A percentile compares a stretch with the other conserved stretches of the same genome.
phyloP scores from a whole-genome alignment of 1,284 basidiomycete genomes.

The Austroboletus niveus region DNA sequence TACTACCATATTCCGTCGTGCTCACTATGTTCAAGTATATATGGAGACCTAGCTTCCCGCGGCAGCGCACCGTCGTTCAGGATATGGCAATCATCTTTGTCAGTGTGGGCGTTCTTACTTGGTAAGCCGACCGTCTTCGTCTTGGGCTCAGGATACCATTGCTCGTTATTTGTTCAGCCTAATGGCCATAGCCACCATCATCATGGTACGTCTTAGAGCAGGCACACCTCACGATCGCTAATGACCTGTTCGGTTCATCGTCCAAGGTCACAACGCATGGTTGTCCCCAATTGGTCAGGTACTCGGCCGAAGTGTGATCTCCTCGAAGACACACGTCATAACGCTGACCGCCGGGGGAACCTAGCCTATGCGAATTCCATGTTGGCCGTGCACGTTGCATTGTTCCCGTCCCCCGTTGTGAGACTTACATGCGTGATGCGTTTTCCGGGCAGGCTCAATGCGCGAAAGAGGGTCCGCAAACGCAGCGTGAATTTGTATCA shows the following conservation, averaged over 20 bases:
- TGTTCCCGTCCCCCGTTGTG: not conserved
- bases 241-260: not conserved
- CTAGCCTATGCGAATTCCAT: conserved; percentile 15
- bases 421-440: not conserved
- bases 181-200: not conserved
- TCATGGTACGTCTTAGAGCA: conserved; percentile 7
- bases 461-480: conserved; percentile 4
- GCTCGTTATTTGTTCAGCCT: not conserved
- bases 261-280: not conserved
- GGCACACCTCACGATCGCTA: not conserved
- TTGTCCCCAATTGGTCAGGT: not conserved
- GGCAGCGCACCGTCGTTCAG: conserved; percentile 8
- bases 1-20: not conserved
- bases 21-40: conserved; percentile 9
- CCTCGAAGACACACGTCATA: not conserved
- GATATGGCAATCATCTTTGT: conserved; percentile 15
- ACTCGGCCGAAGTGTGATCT: not conserved
- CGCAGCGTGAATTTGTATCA: not conserved
- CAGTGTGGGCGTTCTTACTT: conserved; percentile 13
- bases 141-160: not conserved
- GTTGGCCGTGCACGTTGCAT: conserved; percentile 10
- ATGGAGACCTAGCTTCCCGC: conserved; percentile 14
- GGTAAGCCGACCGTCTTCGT: not conserved
- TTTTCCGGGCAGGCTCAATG: conserved; percentile 7
- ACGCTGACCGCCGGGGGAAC: not conserved